Evolutionary conservation across 345 rosid genomes (phyloP).

Genomic region (Lepidium sativum): DNA sequence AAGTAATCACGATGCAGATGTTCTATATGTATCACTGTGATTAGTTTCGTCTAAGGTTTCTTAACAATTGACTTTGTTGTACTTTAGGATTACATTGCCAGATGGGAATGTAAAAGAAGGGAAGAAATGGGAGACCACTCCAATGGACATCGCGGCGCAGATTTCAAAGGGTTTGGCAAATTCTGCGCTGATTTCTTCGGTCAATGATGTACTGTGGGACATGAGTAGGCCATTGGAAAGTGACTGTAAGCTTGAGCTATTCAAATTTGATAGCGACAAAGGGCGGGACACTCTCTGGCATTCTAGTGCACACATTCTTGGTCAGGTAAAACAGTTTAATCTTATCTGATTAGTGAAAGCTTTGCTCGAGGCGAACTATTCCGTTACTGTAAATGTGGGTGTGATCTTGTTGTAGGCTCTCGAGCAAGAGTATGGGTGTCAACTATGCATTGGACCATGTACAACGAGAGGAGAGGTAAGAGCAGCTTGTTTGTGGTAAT

Average conservation of each 20-base stretch:
- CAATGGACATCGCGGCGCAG: slow-evolving; percentile 59
- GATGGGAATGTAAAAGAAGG: slow-evolving; percentile 85
- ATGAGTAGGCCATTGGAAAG: slow-evolving; percentile 76
- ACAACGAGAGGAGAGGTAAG: slow-evolving; percentile 96
- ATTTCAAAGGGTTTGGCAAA: slow-evolving; percentile 62
- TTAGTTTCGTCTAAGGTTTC: not conserved
- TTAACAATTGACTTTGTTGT: not conserved
- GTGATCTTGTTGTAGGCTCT: slow-evolving; percentile 45
- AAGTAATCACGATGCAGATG: slow-evolving; percentile 29
- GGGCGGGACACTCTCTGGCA: slow-evolving; percentile 98
- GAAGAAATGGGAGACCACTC: slow-evolving; percentile 71
- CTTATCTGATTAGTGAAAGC: not conserved
- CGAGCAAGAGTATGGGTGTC: slow-evolving; percentile 80
- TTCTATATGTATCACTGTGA: not conserved
- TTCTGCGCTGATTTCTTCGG: slow-evolving; percentile 68
- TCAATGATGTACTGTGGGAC: slow-evolving; percentile 84
- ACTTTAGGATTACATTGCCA: slow-evolving; percentile 50
- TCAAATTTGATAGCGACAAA: slow-evolving; percentile 61
- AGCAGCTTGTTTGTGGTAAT: not conserved
- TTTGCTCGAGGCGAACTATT: not conserved
- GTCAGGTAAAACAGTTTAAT: slow-evolving; percentile 45
- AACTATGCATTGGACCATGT: slow-evolving; percentile 96
- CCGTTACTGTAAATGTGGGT: not conserved
- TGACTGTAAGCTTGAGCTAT: slow-evolving; percentile 66
- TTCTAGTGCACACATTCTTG: slow-evolving; percentile 97